Conservation (phyloP, 108 stramenopile genomes). For the Stephanodiscus triporus region DNA sequence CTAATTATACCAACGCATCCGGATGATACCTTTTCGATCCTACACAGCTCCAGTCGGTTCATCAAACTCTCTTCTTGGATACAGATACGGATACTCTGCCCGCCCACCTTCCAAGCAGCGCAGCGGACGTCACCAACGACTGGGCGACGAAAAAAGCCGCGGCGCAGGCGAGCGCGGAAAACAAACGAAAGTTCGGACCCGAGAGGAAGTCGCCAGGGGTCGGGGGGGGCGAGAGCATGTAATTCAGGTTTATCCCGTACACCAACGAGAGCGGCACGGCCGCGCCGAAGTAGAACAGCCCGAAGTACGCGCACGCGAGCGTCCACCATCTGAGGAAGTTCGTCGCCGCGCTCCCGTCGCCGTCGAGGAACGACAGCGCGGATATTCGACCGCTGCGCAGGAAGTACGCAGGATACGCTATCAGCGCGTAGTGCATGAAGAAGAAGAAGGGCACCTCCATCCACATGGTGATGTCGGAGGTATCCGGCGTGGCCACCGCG, state of each 20-base stretch:
- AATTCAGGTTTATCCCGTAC: conserved; percentile 49
- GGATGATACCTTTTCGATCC: too few relatives aligned
- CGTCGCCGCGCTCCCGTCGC: conserved; percentile 19
- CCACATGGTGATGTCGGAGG: conserved; percentile 52
- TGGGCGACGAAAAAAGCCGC: conserved; percentile 42
- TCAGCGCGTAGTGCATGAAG: conserved; percentile 47
- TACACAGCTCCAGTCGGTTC: too few relatives aligned
- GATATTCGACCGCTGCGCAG: conserved; percentile 34
- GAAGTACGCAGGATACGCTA: conserved; percentile 42
- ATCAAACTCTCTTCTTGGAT: conserved; percentile 14
- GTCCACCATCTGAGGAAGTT: conserved; percentile 50
- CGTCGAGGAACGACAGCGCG: conserved; percentile 22
- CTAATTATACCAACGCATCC: too few relatives aligned
- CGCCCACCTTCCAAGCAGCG: conserved; percentile 12
- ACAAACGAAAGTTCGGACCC: conserved; percentile 48
- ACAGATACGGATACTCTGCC: not conserved
- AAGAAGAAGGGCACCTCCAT: conserved; percentile 55
- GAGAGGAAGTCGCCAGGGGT: conserved; percentile 42
- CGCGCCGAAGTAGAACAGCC: conserved; percentile 51
- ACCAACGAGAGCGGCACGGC: conserved; percentile 37
- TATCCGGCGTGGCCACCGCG: conserved; percentile 51
- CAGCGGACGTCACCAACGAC: conserved; percentile 29
- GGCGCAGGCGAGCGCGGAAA: conserved; percentile 38
- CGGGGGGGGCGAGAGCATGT: conserved; percentile 54
- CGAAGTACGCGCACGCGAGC: conserved; percentile 47